A percentile compares a stretch with the other conserved stretches of the same genome.
These are phyloP conservation scores for Calonectria henricotiae DNA, from an alignment of 2,329 filamentous ascomycete species.

Conservation along the genomic window DNA sequence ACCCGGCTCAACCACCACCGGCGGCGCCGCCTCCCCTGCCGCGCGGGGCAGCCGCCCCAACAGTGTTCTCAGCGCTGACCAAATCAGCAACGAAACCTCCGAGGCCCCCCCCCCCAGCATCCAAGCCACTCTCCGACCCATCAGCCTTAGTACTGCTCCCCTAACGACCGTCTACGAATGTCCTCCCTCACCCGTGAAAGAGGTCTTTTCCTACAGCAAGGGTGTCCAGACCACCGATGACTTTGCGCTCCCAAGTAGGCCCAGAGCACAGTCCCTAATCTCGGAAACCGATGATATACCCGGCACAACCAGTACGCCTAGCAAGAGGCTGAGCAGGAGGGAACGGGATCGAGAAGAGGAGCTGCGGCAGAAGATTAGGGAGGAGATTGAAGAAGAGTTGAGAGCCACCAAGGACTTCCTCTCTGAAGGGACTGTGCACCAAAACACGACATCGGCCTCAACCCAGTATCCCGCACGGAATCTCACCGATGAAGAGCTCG, in stretches of 20 bases:
- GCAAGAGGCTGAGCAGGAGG: constrained; percentile 83
- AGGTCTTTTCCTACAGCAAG: constrained; percentile 97
- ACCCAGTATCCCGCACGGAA: constrained; percentile 84
- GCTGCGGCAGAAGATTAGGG: constrained; percentile 85
- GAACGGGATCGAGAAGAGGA: constrained; percentile 91
- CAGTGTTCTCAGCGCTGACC: constrained; percentile 87
- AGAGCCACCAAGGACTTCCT: constrained; percentile 78
- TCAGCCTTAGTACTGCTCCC: constrained; percentile 82
- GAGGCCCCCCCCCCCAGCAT: constrained; percentile 69
- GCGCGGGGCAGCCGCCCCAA: constrained; percentile 84
- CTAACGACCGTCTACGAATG: constrained; percentile 87
- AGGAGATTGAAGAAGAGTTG: constrained; percentile 94
- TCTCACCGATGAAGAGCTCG: constrained; percentile 87
- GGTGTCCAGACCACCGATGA: constrained; percentile 91
- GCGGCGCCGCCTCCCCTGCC: constrained; percentile 76
- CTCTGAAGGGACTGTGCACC: constrained; percentile 61
- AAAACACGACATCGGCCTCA: constrained; percentile 44
- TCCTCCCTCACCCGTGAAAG: constrained; percentile 81
- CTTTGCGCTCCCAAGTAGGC: constrained; percentile 73
- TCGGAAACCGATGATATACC: constrained; percentile 76
- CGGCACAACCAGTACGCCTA: constrained; percentile 72
- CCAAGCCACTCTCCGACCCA: constrained; percentile 65
- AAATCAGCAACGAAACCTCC: constrained; percentile 83
- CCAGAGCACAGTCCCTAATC: constrained; percentile 59
- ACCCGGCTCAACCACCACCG: constrained; percentile 77